Evolutionary conservation across 169 alveolate species (phyloP).

Genomic region (Cryptosporidium bovis): DNA sequence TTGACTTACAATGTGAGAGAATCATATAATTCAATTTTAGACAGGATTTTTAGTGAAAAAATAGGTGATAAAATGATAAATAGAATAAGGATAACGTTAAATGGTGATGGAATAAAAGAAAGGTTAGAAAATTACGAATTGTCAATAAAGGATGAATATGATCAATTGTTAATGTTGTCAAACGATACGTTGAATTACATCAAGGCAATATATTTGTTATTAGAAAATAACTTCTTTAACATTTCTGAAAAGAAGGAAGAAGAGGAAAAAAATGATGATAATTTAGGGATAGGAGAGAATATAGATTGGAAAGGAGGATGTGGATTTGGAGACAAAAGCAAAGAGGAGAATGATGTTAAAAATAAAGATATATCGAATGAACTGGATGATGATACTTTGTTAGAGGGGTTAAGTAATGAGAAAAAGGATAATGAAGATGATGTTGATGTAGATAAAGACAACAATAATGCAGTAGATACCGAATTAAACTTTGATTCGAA

Average conservation of each 20-base stretch:
- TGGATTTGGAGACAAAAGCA: conserved; percentile 31
- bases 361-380: conserved; percentile 87
- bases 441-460: conserved; percentile 80
- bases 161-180: background rate
- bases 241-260: conserved; percentile 76
- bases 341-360: conserved; percentile 83
- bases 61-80: background rate
- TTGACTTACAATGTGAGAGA: background rate
- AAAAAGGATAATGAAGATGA: conserved; percentile 79
- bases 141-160: background rate
- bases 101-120: background rate
- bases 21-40: background rate
- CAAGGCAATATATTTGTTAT: conserved; percentile 20
- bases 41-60: background rate
- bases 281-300: conserved; percentile 74
- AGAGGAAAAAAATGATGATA: conserved; percentile 81
- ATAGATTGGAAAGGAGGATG: conserved; percentile 83
- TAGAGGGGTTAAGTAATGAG: conserved; percentile 79
- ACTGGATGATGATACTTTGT: conserved; percentile 86
- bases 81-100: background rate
- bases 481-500: conserved; percentile 81
- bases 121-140: background rate
- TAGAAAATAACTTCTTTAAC: conserved; percentile 60
- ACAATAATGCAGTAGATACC: conserved; percentile 83
- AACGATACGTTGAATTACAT: conserved; percentile 18